Conservation (phyloP, 2,329 filamentous ascomycete genomes). For the Ophiostoma novo-ulmi region DNA sequence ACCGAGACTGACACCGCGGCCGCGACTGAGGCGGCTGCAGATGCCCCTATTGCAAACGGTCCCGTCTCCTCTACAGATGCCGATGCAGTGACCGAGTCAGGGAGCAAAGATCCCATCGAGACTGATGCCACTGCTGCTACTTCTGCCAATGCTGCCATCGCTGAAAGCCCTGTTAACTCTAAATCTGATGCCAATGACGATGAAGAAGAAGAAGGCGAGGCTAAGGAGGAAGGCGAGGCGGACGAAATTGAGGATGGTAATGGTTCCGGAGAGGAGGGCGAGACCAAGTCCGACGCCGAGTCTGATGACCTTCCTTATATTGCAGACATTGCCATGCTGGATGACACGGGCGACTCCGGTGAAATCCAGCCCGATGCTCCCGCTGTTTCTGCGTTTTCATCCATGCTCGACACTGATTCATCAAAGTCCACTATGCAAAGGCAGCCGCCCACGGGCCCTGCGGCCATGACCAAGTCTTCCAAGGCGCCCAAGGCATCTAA, state of each 20-base stretch:
- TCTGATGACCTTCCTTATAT: slow-evolving; percentile 17
- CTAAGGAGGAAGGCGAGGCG: background rate
- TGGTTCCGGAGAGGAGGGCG: background rate
- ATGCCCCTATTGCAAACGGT: background rate
- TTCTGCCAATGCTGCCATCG: background rate
- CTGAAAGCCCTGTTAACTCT: background rate
- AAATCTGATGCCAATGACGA: slow-evolving; percentile 15
- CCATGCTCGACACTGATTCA: background rate
- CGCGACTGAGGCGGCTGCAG: background rate
- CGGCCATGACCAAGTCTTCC: slow-evolving; percentile 15
- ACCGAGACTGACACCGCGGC: background rate
- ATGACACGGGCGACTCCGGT: slow-evolving; percentile 20
- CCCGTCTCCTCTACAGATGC: background rate
- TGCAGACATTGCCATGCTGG: slow-evolving; percentile 23
- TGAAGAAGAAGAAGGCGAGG: background rate
- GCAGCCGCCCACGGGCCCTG: slow-evolving; percentile 15
- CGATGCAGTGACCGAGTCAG: background rate
- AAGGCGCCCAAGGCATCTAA: slow-evolving; percentile 19
- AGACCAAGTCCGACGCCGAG: background rate
- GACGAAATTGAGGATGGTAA: background rate
- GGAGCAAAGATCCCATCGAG: background rate
- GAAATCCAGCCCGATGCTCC: slow-evolving; percentile 13
- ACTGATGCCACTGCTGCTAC: background rate
- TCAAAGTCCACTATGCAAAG: slow-evolving; percentile 13
- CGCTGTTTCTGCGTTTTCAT: slow-evolving; percentile 17